Base-by-base conservation (phyloP, 1,139 yeast genomes). In the Taphrina populina region DNA sequence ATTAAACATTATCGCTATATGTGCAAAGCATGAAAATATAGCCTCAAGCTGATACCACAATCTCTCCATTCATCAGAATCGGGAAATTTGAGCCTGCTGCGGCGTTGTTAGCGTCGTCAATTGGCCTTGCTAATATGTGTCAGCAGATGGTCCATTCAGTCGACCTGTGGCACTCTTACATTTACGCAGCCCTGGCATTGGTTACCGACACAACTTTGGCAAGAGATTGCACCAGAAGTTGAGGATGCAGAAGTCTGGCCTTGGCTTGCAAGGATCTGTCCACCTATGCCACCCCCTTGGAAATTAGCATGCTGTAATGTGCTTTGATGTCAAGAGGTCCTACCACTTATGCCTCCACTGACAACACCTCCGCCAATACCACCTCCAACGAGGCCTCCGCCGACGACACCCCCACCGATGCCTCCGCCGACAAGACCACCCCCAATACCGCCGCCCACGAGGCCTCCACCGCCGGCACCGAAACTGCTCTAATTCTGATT, bases 131-230 rank as follows among this genome's bases (percentile, higher is more conserved):
- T 43, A 30, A 13, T 5, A 7, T 7, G 15, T 17, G 37, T 37
- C 30, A 37, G 43, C 19, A 8, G 4, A n/a, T 21, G 27, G 7
- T n/a, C 7, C n/a, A 21, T 37, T 8, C 23, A 23, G 6, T 23
- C 29, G 29, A 11, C 11, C 43, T 5, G 8, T 11, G 13, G 21
- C 11, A 8, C 43, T 5, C 46, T 43, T 13, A 43, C 47, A 19
- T 43, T 43, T 2, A 43, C 23, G 37, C 47, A 43, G n/a, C 30
- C 30, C 36, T 43, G 35, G 19, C 47, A 43, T 10, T 43, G 34
- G 13, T 13, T 26, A 2, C 47, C 47, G 11, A 43, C 47, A 27
- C 47, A 43, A 29, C 47, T 43, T 19, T 43, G 47, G 21, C 47
- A 43, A 6, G 47, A 43, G n/a, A 43, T 19, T 3, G 47, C 29